These are phyloP conservation scores for Trichoderma orchidacearum DNA, from an alignment of 495 filamentous ascomycete species.

Conservation along the genomic window DNA sequence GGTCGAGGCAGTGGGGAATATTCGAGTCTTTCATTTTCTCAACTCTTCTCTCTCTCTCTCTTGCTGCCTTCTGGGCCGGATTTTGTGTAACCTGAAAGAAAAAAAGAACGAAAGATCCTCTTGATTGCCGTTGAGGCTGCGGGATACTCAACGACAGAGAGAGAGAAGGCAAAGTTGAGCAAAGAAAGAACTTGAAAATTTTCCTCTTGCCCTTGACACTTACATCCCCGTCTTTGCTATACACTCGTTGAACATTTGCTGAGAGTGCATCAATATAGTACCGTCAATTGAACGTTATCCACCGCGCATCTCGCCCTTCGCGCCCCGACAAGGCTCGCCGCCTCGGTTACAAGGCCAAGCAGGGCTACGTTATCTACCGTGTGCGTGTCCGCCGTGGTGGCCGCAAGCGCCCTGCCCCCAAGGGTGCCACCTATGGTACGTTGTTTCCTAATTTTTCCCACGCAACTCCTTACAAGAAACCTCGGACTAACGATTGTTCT, in stretches of 20 bases:
- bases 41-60: neutral
- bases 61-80: neutral
- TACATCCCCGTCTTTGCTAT: conserved; percentile 50
- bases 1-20: neutral
- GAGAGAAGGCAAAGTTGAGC: neutral
- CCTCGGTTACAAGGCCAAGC: conserved; percentile 99
- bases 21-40: neutral
- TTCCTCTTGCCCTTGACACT: neutral
- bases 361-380: conserved; percentile 99
- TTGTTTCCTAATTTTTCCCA: neutral
- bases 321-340: conserved; percentile 99
- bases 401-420: conserved; percentile 86
- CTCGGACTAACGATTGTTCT: conserved; percentile 7
- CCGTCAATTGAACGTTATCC: conserved; percentile 96
- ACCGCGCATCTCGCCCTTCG: conserved; percentile 94
- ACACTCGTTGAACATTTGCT: conserved; percentile 99
- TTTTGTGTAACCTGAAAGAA: neutral
- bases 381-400: conserved; percentile 94
- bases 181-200: neutral
- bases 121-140: neutral
- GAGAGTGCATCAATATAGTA: conserved; percentile 99
- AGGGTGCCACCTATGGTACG: conserved; percentile 98
- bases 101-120: too few species aligned
- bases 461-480: neutral
- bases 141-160: neutral